A percentile compares a stretch with the other conserved stretches of the same genome.
Conservation (phyloP, 768 basidiomycete species). For the Crepidotus variabilis region DNA sequence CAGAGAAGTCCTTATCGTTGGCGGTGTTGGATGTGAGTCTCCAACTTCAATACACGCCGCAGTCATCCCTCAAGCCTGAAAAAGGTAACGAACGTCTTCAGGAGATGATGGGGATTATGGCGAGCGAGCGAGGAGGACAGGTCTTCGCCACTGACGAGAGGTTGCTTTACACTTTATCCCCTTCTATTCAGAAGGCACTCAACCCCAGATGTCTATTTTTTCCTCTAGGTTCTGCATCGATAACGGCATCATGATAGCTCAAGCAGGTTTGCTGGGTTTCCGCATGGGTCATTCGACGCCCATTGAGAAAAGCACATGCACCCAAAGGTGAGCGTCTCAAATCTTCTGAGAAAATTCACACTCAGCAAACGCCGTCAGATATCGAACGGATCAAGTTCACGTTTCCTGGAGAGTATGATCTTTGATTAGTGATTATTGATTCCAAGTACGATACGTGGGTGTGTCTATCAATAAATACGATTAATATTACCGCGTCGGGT, state of each 20-base stretch:
- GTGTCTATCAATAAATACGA: conserved; percentile 13
- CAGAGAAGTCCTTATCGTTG: conserved; percentile 94
- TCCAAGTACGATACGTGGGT: conserved; percentile 8
- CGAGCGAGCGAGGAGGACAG: conserved; percentile 77
- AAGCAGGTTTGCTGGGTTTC: conserved; percentile 88
- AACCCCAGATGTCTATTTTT: neutral
- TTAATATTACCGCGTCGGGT: conserved; percentile 11
- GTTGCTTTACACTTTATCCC: conserved; percentile 34
- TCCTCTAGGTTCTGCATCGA: conserved; percentile 89
- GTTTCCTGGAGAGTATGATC: conserved; percentile 79
- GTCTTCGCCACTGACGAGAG: conserved; percentile 97
- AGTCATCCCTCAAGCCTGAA: neutral
- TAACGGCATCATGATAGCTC: conserved; percentile 99
- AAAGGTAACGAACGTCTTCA: conserved; percentile 90
- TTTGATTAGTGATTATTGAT: neutral
- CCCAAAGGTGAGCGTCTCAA: conserved; percentile 66
- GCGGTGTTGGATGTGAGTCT: conserved; percentile 96
- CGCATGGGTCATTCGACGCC: conserved; percentile 87
- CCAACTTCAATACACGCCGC: neutral
- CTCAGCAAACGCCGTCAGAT: conserved; percentile 46
- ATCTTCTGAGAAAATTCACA: conserved; percentile 1
- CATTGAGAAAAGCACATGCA: conserved; percentile 79
- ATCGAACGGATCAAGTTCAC: conserved; percentile 91
- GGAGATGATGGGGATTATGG: conserved; percentile 99
- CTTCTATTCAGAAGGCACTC: neutral